Percentiles rank a stretch among this genome's conserved stretches.
Evolutionary conservation across 352 stramenopile genomes (phyloP).

Genomic region (Globisporangium ultimum): DNA sequence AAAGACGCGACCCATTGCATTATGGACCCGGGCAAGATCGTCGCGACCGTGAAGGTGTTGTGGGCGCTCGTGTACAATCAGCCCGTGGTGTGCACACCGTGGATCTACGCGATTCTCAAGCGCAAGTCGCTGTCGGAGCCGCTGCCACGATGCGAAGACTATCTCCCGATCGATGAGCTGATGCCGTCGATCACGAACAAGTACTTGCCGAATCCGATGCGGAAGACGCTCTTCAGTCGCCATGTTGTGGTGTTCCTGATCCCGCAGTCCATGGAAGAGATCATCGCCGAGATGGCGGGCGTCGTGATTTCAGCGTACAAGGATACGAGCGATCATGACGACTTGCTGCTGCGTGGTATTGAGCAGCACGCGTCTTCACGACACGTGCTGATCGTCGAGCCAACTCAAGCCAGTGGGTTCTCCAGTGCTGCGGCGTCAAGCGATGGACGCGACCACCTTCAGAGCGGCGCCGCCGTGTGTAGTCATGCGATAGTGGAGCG

Average conservation of each 20-base stretch:
- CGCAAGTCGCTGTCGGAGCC: constrained; percentile 72
- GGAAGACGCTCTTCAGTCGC: constrained; percentile 71
- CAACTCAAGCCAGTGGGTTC: constrained; percentile 40
- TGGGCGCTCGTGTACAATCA: constrained; percentile 86
- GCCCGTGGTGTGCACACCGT: constrained; percentile 74
- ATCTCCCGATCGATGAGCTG: constrained; percentile 54
- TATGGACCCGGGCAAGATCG: constrained; percentile 76
- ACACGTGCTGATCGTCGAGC: constrained; percentile 64
- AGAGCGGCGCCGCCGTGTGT: constrained; percentile 1
- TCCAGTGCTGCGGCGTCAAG: constrained; percentile 53
- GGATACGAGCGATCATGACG: constrained; percentile 38
- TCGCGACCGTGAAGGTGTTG: constrained; percentile 83
- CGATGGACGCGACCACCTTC: constrained; percentile 27
- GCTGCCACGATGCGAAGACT: constrained; percentile 74
- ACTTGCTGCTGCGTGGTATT: constrained; percentile 51
- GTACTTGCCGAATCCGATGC: constrained; percentile 72
- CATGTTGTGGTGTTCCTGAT: constrained; percentile 74
- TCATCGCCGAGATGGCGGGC: constrained; percentile 73
- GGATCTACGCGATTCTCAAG: constrained; percentile 75
- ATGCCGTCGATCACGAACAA: constrained; percentile 55
- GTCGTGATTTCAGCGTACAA: constrained; percentile 63
- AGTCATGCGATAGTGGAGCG: constrained; percentile 39
- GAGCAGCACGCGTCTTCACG: constrained; percentile 43
- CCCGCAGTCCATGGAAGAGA: constrained; percentile 71
- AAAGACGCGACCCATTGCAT: constrained; percentile 82